Evolutionary conservation across 2,329 filamentous ascomycete species (phyloP).

Genomic region (Epichloe brachyelytri): DNA sequence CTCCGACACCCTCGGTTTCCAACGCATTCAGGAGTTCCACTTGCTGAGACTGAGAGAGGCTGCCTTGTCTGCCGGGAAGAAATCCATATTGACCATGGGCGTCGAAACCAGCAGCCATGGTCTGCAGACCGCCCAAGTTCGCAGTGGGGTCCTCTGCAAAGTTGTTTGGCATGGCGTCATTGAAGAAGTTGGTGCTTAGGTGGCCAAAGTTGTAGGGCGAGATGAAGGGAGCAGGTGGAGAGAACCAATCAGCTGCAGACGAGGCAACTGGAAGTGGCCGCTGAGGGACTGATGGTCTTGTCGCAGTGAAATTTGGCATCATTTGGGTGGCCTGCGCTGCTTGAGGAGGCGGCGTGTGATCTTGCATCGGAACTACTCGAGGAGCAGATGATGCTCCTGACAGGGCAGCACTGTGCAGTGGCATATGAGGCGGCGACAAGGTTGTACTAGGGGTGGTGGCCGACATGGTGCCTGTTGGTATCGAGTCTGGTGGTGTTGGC

Average conservation of each 20-base stretch:
- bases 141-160: constrained; percentile 18
- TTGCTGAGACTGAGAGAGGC: constrained; percentile 68
- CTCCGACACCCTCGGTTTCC: constrained; percentile 52
- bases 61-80: constrained; percentile 46
- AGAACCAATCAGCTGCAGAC: constrained; percentile 39
- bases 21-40: constrained; percentile 70
- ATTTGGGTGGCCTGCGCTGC: constrained; percentile 8
- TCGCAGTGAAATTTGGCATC: constrained; percentile 13
- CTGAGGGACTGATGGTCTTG: constrained; percentile 24
- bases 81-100: constrained; percentile 16
- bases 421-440: constrained; percentile 25
- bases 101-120: constrained; percentile 14
- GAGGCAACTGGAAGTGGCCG: constrained; percentile 30
- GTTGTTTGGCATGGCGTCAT: constrained; percentile 19
- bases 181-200: constrained; percentile 30
- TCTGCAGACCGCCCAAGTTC: constrained; percentile 20
- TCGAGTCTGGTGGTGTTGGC: constrained; percentile 32
- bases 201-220: constrained; percentile 37
- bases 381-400: constrained; percentile 16
- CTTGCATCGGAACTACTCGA: constrained; percentile 13
- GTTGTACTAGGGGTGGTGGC: constrained; percentile 18
- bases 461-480: constrained; percentile 18
- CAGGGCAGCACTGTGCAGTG: constrained; percentile 18
- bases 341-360: constrained; percentile 18
- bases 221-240: constrained; percentile 37